Conservation (phyloP, 1,284 basidiomycete species). For the Singerocomus rubriflavus region DNA sequence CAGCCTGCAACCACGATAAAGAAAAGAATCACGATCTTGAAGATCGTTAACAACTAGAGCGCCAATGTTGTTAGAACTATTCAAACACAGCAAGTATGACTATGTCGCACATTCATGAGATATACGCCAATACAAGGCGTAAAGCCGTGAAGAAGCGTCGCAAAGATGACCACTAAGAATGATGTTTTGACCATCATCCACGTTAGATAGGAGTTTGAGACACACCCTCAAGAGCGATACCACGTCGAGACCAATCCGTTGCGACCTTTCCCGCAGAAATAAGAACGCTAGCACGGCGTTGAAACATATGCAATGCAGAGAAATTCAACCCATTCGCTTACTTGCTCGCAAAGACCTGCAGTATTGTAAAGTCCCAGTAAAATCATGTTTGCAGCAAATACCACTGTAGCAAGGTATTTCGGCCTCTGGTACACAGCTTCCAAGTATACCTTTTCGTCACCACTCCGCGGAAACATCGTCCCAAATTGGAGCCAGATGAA, state of each 20-base stretch:
- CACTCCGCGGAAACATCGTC: constrained; percentile 51
- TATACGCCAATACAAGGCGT: constrained; percentile 43
- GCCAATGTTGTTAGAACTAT: not conserved
- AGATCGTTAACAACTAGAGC: constrained; percentile 16
- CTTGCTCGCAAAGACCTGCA: constrained; percentile 40
- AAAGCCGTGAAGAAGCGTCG: constrained; percentile 45
- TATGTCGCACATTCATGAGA: constrained; percentile 46
- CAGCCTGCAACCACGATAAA: constrained; percentile 37
- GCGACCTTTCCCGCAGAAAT: constrained; percentile 41
- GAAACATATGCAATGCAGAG: not conserved
- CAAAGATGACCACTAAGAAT: constrained; percentile 40
- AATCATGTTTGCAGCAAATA: constrained; percentile 49
- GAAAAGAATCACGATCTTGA: constrained; percentile 29
- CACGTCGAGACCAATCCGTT: constrained; percentile 49
- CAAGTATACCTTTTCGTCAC: constrained; percentile 57
- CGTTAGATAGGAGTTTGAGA: not conserved
- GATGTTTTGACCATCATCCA: not conserved
- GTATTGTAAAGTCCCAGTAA: constrained; percentile 43
- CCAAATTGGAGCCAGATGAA: constrained; percentile 59
- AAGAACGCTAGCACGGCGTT: constrained; percentile 41
- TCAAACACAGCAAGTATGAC: not conserved
- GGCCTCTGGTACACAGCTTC: constrained; percentile 48
- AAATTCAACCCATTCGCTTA: constrained; percentile 11
- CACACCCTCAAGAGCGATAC: constrained; percentile 54
- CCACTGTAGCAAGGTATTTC: constrained; percentile 43